These are phyloP conservation scores for Reticulascus tulasneorum DNA, from an alignment of 2,329 filamentous ascomycete species.

Conservation along the genomic window DNA sequence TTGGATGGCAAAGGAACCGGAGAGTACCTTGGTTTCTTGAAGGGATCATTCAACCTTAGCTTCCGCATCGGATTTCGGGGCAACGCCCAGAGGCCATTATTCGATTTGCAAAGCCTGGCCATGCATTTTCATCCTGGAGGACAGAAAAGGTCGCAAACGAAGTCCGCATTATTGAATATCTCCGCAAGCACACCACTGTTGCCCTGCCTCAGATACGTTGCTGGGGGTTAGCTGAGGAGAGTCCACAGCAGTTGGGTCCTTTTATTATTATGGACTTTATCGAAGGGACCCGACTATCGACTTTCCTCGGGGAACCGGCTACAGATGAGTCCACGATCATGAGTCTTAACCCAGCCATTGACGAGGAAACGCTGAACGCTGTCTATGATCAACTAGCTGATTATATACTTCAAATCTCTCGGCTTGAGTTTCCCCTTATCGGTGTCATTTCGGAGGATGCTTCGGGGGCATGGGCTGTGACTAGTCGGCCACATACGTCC, in stretches of 20 bases:
- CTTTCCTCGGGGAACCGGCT: constrained; percentile 20
- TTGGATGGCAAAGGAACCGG: constrained; percentile 11
- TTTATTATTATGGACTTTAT: constrained; percentile 29
- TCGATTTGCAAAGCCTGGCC: constrained; percentile 21
- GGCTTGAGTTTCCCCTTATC: constrained; percentile 24
- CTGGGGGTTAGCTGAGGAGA: constrained; percentile 24
- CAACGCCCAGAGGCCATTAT: constrained; percentile 19
- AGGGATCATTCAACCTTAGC: constrained; percentile 25
- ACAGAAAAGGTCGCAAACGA: constrained; percentile 29
- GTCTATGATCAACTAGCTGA: constrained; percentile 20
- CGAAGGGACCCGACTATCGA: constrained; percentile 19
- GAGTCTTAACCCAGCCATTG: constrained; percentile 16
- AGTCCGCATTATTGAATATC: constrained; percentile 20
- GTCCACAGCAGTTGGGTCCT: constrained; percentile 25
- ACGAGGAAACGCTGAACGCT: constrained; percentile 15
- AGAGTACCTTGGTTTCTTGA: constrained; percentile 19
- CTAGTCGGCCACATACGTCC: constrained; percentile 30
- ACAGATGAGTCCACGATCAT: constrained; percentile 16
- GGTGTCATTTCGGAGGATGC: constrained; percentile 27
- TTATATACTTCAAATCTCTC: constrained; percentile 25
- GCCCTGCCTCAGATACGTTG: constrained; percentile 21
- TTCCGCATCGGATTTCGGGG: constrained; percentile 18
- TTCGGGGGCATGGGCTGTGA: constrained; percentile 25
- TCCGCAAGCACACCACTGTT: constrained; percentile 25
- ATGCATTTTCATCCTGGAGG: constrained; percentile 14